Percentiles rank a stretch among this genome's conserved stretches.
Conservation (phyloP, 164 flowering plant genomes). For the Vitis amurensis region DNA sequence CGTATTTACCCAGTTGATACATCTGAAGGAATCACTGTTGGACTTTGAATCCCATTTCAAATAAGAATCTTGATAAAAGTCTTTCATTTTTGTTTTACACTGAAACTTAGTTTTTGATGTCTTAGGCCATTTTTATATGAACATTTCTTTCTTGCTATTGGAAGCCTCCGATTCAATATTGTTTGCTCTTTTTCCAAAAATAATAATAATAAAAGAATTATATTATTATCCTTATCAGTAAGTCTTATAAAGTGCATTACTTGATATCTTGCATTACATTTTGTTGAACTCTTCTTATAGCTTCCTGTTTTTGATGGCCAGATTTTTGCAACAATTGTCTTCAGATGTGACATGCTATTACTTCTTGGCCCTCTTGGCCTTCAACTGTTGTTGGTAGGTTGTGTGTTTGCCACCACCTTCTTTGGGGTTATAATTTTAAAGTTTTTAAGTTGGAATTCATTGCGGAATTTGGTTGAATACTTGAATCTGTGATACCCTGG, state of each 20-base stretch:
- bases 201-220: neutral
- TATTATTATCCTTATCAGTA: neutral
- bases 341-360: constrained; percentile 86
- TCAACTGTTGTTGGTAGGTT: constrained; percentile 77
- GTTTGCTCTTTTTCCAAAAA: neutral
- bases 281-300: constrained; percentile 1
- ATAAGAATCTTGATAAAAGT: too few relatives aligned
- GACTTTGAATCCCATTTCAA: too few relatives aligned
- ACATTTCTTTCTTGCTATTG: neutral
- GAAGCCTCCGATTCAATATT: neutral
- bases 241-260: neutral
- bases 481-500: too few relatives aligned
- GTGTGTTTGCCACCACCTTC: neutral
- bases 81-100: too few relatives aligned
- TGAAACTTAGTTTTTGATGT: too few relatives aligned
- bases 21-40: too few relatives aligned
- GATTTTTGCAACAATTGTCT: constrained; percentile 81
- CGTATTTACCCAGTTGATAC: too few relatives aligned
- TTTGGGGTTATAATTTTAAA: neutral
- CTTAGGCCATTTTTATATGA: too few relatives aligned
- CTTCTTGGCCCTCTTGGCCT: constrained; percentile 83
- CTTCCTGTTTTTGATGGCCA: constrained; percentile 32
- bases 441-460: too few relatives aligned
- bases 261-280: neutral
- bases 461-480: too few relatives aligned